phyloP scores from a whole-genome alignment of 495 filamentous ascomycete species.

The Penicillium lividum region DNA sequence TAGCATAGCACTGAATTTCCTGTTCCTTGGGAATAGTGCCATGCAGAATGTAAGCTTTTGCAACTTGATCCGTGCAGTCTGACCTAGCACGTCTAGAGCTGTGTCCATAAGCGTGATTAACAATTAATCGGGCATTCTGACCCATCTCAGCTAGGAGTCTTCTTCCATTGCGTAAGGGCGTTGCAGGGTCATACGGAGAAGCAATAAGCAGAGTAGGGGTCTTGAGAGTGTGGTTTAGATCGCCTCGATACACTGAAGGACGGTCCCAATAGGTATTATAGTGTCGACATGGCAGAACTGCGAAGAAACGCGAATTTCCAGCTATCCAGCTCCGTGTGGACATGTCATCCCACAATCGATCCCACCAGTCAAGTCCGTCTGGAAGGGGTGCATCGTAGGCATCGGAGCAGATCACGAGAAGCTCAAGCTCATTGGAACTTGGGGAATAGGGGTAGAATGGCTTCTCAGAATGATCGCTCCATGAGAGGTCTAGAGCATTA shows the following conservation, averaged over 20 bases:
- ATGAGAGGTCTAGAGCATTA: conserved; percentile 7
- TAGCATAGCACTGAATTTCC: conserved; percentile 18
- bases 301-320: conserved; percentile 21
- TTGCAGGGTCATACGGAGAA: conserved; percentile 21
- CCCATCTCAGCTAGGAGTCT: conserved; percentile 21
- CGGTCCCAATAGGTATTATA: conserved; percentile 18
- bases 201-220: conserved; percentile 18
- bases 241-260: conserved; percentile 21
- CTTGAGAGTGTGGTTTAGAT: conserved; percentile 23
- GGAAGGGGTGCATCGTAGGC: conserved; percentile 20
- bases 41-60: conserved; percentile 19
- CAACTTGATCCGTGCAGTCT: conserved; percentile 18
- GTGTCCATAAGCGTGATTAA: conserved; percentile 22
- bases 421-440: conserved; percentile 11
- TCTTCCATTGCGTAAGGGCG: conserved; percentile 20
- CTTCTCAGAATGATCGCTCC: conserved; percentile 12
- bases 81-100: conserved; percentile 18
- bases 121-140: conserved; percentile 18
- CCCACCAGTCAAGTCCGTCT: conserved; percentile 22
- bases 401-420: conserved; percentile 23
- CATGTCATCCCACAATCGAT: conserved; percentile 17
- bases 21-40: conserved; percentile 12
- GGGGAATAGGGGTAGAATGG: conserved; percentile 2
- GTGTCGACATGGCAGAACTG: conserved; percentile 19
- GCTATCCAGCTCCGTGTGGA: conserved; percentile 21